Evolutionary conservation across 768 basidiomycete genomes (phyloP).

Genomic region (Hygrocybe punicea): DNA sequence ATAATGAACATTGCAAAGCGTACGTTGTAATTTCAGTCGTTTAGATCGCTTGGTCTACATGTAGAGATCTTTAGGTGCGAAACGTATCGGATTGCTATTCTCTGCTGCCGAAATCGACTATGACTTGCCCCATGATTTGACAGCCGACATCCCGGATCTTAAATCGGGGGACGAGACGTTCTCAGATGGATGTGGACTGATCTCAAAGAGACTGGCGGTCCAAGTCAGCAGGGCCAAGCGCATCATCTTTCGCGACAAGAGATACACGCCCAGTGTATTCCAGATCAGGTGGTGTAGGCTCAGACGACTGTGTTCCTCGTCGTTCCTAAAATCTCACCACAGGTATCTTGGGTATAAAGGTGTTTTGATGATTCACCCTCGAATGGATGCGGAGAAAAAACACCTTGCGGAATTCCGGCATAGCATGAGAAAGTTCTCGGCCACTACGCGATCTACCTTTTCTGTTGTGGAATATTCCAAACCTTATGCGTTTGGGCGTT

Average conservation of each 20-base stretch:
- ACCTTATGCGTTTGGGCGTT: slow-evolving; percentile 60
- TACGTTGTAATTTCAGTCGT: slow-evolving; percentile 23
- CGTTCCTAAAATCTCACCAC: not conserved
- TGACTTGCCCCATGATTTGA: slow-evolving; percentile 45
- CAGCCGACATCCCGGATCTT: slow-evolving; percentile 59
- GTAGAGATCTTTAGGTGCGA: slow-evolving; percentile 48
- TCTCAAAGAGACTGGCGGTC: slow-evolving; percentile 49
- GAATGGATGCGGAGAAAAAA: slow-evolving; percentile 47
- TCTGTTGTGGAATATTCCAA: slow-evolving; percentile 63
- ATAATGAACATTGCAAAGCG: slow-evolving; percentile 68
- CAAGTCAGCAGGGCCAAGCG: slow-evolving; percentile 52
- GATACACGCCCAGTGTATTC: slow-evolving; percentile 60
- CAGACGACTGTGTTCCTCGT: too few species aligned
- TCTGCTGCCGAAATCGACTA: slow-evolving; percentile 62
- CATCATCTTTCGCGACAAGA: slow-evolving; percentile 50
- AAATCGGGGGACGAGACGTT: slow-evolving; percentile 54
- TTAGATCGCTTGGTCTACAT: not conserved
- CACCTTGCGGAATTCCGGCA: slow-evolving; percentile 56
- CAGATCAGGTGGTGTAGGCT: slow-evolving; percentile 53
- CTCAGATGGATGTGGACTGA: slow-evolving; percentile 69
- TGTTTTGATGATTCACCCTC: slow-evolving; percentile 62
- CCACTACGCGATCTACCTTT: slow-evolving; percentile 55
- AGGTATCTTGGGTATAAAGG: slow-evolving; percentile 74
- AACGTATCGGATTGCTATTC: slow-evolving; percentile 65
- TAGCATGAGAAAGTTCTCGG: slow-evolving; percentile 69